Evolutionary conservation across 768 basidiomycete species (phyloP).

Genomic region (Mycena latifolia): DNA sequence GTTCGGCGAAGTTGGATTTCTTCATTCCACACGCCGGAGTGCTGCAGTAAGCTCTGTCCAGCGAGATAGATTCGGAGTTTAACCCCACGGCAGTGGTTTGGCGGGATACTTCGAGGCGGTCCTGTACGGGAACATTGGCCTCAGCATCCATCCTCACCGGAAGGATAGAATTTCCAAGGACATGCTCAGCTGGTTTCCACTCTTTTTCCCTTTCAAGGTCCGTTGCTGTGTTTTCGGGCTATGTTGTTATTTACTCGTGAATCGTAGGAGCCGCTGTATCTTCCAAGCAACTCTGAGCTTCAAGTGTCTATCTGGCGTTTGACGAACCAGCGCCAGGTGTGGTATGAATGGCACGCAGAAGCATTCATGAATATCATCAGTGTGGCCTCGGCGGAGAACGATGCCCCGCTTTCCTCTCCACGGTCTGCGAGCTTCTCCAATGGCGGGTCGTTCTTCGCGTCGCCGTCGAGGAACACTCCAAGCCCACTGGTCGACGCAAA

Average conservation of each 20-base stretch:
- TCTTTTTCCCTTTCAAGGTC: constrained; percentile 95
- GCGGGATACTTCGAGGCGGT: constrained; percentile 98
- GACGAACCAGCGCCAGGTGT: constrained; percentile 89
- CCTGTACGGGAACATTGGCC: constrained; percentile 88
- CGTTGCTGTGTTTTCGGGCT: constrained; percentile 39
- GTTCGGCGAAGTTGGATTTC: constrained; percentile 88
- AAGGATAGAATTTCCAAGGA: constrained; percentile 91
- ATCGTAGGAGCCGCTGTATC: constrained; percentile 88
- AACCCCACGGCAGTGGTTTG: constrained; percentile 67
- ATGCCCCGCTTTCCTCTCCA: constrained; percentile 42
- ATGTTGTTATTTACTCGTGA: neutral
- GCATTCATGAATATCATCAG: constrained; percentile 81
- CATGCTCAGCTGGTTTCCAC: constrained; percentile 99
- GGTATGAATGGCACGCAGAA: constrained; percentile 99
- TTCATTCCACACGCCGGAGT: constrained; percentile 95
- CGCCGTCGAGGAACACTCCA: constrained; percentile 49
- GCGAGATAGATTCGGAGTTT: constrained; percentile 1
- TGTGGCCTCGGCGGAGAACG: constrained; percentile 45
- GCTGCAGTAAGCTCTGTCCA: constrained; percentile 69
- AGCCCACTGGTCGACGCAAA: constrained; percentile 79
- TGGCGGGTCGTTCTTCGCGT: constrained; percentile 34
- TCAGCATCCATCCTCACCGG: constrained; percentile 94
- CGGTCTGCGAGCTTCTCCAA: constrained; percentile 34
- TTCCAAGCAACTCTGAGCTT: constrained; percentile 92
- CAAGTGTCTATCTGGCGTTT: constrained; percentile 95